phyloP scores from a whole-genome alignment of 2,329 filamentous ascomycete genomes.

The Paracoccidioides lutzii region DNA sequence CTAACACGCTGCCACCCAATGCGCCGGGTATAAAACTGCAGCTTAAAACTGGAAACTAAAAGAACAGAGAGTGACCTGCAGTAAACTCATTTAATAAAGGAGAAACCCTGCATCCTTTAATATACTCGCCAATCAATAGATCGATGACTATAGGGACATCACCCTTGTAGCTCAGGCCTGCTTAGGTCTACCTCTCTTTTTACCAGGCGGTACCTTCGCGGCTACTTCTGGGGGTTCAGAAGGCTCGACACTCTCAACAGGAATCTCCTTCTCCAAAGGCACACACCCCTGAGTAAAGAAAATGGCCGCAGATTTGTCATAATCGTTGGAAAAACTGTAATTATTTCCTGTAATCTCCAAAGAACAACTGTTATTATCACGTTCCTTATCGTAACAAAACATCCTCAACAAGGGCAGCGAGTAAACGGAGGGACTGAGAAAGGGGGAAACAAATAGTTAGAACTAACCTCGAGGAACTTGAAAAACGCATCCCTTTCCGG shows the following conservation, averaged over 20 bases:
- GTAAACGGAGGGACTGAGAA: not conserved
- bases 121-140: not conserved
- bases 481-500: conserved; percentile 79
- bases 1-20: not conserved
- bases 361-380: conserved; percentile 3
- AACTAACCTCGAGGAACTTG: conserved; percentile 76
- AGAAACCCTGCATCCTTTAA: not conserved
- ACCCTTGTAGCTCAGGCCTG: not conserved
- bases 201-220: not conserved
- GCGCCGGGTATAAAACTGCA: not conserved
- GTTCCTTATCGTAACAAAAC: not conserved
- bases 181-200: conserved; percentile 2
- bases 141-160: not conserved
- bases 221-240: conserved; percentile 3
- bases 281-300: conserved; percentile 90
- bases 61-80: not conserved
- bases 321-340: conserved; percentile 79
- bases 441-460: not conserved
- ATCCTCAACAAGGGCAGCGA: not conserved
- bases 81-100: not conserved
- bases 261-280: conserved; percentile 21
- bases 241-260: conserved; percentile 11
- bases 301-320: conserved; percentile 56
- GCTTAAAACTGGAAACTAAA: not conserved
- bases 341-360: conserved; percentile 56